Evolutionary conservation across 495 filamentous ascomycete genomes (phyloP).

Genomic region (Podospora pseudocomata): DNA sequence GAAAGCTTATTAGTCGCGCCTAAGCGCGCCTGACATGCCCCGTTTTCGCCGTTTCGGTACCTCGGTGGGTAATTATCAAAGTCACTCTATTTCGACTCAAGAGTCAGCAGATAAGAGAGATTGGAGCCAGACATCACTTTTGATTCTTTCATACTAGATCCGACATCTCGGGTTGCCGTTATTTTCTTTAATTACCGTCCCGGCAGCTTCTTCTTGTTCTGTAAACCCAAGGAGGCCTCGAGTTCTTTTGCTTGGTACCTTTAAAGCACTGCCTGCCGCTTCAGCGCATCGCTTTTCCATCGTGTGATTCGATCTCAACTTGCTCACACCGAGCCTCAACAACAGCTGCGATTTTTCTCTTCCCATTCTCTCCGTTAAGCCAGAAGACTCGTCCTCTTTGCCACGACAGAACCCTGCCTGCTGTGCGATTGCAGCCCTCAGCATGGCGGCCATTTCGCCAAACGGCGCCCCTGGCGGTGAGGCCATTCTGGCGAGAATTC

Average conservation of each 20-base stretch:
- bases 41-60: constrained; percentile 10
- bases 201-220: neutral
- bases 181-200: neutral
- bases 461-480: constrained; percentile 30
- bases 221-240: neutral
- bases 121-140: neutral
- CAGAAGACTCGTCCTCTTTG: neutral
- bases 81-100: neutral
- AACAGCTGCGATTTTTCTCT: neutral
- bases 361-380: neutral
- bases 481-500: constrained; percentile 56
- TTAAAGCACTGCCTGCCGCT: neutral
- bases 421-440: neutral
- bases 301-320: constrained; percentile 1
- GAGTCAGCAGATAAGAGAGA: neutral
- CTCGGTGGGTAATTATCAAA: constrained; percentile 10
- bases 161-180: neutral
- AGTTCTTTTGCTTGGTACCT: neutral
- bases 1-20: constrained; percentile 22
- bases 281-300: constrained; percentile 1
- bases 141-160: neutral
- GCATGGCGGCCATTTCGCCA: constrained; percentile 14
- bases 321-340: neutral
- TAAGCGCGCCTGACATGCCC: constrained; percentile 28
- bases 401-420: neutral